Evolutionary conservation across 2,329 filamentous ascomycete species (phyloP), one percentile per base, ranked within the genome.

Genomic region (Rutstroemia sp.): DNA sequence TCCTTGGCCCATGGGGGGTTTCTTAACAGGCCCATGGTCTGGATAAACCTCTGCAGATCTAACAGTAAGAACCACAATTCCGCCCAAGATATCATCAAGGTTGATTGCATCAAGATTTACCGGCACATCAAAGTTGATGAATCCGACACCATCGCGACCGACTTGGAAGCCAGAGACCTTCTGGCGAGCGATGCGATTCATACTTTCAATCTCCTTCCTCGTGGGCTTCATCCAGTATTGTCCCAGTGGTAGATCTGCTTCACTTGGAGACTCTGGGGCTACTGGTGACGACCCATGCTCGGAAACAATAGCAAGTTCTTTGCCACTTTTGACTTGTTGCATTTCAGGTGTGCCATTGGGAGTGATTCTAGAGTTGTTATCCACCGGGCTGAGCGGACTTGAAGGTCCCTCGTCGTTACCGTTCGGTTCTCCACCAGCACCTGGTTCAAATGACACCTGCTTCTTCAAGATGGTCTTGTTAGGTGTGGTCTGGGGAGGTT

Each of bases 11-110:
- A 86, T 79, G 0, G 87, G 80, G 16, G 94, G 92, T 73, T 96
- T 99, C 68, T 85, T 84, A 5, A 80, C 79, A 42, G 84, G 77
- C 37, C 27, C 7, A 19, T 57, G 27, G 46, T 87, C 80, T 4
- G 83, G 66, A 67, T 99, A 99, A 7, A 97, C 94, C 0, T 92
- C 96, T 23, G 90, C 90, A 8, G 86, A 87, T 38, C 94, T 88
- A 50, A 86, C 79, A 45, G 82, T 80, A 49, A 97, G 82, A 52
- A 85, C 77, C 38, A 97, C 88, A 64, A 96, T 86, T 25, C 79
- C 81, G 49, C 81, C 88, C 51, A 82, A 87, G 23, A 99, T 79
- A n/a, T 89, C 81, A 62, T 96, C 89, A 2, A 96, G 73, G 53
- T 92, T 82, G 57, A 95, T 81, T 51, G 78, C 81, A 59, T 82